These are phyloP conservation scores for Phyllosticta paracitricarpa DNA, from an alignment of 2,329 filamentous ascomycete species.

Conservation along the genomic window DNA sequence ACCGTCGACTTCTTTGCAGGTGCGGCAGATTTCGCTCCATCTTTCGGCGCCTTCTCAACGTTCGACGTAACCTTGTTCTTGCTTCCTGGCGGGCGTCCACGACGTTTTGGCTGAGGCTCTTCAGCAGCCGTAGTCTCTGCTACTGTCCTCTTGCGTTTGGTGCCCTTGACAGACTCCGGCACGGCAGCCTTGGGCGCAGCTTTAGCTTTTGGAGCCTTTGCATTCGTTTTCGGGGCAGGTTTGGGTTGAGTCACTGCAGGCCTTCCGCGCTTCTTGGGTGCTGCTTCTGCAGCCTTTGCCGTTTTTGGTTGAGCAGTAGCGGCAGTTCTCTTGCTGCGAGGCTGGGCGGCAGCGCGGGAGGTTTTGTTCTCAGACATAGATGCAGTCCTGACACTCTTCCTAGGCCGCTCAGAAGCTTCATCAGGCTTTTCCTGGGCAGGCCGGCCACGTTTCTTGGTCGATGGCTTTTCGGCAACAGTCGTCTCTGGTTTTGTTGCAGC, in stretches of 20 bases:
- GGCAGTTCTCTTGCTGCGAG: background rate
- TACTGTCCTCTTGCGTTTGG: background rate
- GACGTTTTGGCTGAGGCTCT: slow-evolving; percentile 7
- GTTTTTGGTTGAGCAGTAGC: background rate
- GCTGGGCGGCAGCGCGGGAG: background rate
- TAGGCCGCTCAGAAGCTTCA: background rate
- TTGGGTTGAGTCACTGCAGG: slow-evolving; percentile 10
- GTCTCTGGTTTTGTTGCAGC: background rate
- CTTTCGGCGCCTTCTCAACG: background rate
- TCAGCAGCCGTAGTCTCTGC: slow-evolving; percentile 7
- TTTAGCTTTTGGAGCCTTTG: background rate
- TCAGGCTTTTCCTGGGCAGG: slow-evolving; percentile 11
- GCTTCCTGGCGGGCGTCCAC: slow-evolving; percentile 3
- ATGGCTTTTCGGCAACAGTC: slow-evolving; percentile 1
- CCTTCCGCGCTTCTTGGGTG: slow-evolving; percentile 19
- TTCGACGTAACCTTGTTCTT: background rate
- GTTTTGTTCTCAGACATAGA: background rate
- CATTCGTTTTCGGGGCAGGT: background rate
- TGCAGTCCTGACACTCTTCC: slow-evolving; percentile 8
- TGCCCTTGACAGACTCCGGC: background rate
- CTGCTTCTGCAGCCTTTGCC: slow-evolving; percentile 10
- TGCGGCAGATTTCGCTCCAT: background rate
- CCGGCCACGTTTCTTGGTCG: background rate
- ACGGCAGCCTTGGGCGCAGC: background rate
- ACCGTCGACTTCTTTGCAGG: background rate